phyloP scores from a whole-genome alignment of 306 rosid species.

The Morella rubra region DNA sequence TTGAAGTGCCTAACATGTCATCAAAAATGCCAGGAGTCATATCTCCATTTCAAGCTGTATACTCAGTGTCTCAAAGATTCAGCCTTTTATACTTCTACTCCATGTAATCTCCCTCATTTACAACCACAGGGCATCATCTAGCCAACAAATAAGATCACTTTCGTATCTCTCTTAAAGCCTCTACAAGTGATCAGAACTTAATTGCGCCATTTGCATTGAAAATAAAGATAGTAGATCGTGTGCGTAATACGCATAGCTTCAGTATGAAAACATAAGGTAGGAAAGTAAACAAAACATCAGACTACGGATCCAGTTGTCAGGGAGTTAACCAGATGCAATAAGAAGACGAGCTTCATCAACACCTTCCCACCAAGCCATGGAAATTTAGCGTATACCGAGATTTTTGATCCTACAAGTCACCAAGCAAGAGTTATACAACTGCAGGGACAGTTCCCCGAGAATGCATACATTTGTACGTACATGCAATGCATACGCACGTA shows the following conservation, averaged over 20 bases:
- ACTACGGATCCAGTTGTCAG: background rate
- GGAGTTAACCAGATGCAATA: slow-evolving; percentile 53
- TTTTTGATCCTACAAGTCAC: slow-evolving; percentile 26
- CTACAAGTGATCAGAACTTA: too few relatives aligned
- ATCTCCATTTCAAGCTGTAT: background rate
- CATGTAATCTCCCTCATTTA: too few relatives aligned
- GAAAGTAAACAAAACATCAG: background rate
- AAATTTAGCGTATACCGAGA: slow-evolving; percentile 7
- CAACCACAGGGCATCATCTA: too few relatives aligned
- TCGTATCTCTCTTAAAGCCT: too few relatives aligned
- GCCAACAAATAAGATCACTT: too few relatives aligned
- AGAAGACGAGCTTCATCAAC: slow-evolving; percentile 68
- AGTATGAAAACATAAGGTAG: background rate
- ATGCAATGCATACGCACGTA: too few relatives aligned
- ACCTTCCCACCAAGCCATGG: slow-evolving; percentile 68
- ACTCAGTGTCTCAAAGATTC: background rate
- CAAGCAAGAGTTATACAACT: background rate
- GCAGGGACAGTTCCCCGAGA: background rate
- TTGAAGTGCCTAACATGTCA: background rate
- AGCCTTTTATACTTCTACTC: background rate
- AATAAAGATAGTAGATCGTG: too few relatives aligned
- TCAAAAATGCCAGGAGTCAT: background rate
- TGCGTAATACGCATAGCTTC: too few relatives aligned
- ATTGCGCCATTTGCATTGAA: too few relatives aligned
- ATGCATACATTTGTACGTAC: background rate